These are phyloP conservation scores for Herpetomonas samuelpessoai DNA, from an alignment of 208 protist genomes.

Conservation along the genomic window DNA sequence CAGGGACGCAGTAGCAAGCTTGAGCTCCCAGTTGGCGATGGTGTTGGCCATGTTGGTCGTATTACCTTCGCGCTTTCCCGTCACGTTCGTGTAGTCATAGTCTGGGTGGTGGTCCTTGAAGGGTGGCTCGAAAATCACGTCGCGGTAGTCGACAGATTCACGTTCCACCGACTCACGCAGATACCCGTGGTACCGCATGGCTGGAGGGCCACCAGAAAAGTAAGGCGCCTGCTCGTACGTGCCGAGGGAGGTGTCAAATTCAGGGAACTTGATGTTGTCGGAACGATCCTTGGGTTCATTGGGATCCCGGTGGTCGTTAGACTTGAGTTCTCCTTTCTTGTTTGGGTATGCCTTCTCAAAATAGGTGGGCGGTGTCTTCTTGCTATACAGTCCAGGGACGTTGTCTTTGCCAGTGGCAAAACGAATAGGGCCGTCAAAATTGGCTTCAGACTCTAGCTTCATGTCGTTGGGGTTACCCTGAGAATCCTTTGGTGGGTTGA, in stretches of 20 bases:
- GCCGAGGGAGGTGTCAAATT: conserved; percentile 77
- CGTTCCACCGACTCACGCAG: conserved; percentile 48
- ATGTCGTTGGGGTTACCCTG: conserved; percentile 14
- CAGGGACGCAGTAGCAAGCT: conserved; percentile 66
- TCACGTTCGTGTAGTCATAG: conserved; percentile 65
- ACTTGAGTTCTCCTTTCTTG: conserved; percentile 31
- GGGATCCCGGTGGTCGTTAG: conserved; percentile 20
- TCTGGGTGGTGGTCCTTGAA: conserved; percentile 80
- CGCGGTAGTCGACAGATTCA: conserved; percentile 56
- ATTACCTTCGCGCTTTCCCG: conserved; percentile 79
- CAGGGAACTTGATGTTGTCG: conserved; percentile 73
- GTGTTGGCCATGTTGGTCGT: conserved; percentile 59
- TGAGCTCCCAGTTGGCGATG: conserved; percentile 71
- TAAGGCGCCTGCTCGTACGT: conserved; percentile 85
- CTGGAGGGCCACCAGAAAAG: conserved; percentile 67
- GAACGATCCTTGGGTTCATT: conserved; percentile 52
- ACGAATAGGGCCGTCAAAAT: conserved; percentile 34
- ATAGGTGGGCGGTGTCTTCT: conserved; percentile 39
- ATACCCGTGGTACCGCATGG: conserved; percentile 84
- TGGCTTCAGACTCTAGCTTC: conserved; percentile 9
- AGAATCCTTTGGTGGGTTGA: conserved; percentile 14
- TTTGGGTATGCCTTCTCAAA: conserved; percentile 70
- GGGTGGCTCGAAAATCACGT: conserved; percentile 52
- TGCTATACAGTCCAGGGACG: conserved; percentile 45
- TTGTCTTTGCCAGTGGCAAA: conserved; percentile 62